phyloP scores from a whole-genome alignment of 23 red algal species.

The Cyanidium caldarium region DNA sequence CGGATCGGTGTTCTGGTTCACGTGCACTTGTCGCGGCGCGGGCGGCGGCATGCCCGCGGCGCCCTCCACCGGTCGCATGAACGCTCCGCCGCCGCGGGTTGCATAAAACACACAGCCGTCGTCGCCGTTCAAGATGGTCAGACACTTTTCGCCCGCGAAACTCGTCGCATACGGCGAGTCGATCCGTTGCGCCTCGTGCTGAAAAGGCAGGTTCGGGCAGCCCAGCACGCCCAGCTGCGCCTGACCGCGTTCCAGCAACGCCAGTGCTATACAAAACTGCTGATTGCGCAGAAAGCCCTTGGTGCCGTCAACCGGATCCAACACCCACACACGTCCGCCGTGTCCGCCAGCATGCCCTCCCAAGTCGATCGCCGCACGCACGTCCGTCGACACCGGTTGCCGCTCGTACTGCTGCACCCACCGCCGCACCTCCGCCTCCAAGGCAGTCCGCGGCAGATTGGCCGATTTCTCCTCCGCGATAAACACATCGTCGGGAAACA shows the following conservation, averaged over 20 bases:
- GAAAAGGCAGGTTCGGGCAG: constrained; percentile 55
- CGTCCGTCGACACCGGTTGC: constrained; percentile 14
- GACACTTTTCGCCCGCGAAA: not conserved
- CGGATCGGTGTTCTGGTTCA: not conserved
- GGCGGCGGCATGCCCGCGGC: not conserved
- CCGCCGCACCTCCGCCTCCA: not conserved
- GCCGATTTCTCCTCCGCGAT: constrained; percentile 77
- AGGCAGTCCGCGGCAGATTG: constrained; percentile 15
- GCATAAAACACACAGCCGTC: constrained; percentile 20
- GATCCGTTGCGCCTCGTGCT: not conserved
- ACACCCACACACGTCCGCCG: constrained; percentile 59
- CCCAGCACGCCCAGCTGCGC: constrained; percentile 62
- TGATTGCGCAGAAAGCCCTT: constrained; percentile 71
- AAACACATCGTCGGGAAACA: constrained; percentile 66
- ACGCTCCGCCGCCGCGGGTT: constrained; percentile 3
- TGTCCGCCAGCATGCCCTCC: constrained; percentile 25
- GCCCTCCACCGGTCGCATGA: not conserved
- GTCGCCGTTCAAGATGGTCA: not conserved
- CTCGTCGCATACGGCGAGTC: not conserved
- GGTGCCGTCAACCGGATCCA: constrained; percentile 95
- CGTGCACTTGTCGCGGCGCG: not conserved
- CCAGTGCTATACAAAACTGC: constrained; percentile 91
- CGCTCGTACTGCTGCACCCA: constrained; percentile 22
- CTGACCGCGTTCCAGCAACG: constrained; percentile 32
- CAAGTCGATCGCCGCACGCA: constrained; percentile 35